Conservation (phyloP, 805 yeast genomes). For the Torulaspora delbrueckii region DNA sequence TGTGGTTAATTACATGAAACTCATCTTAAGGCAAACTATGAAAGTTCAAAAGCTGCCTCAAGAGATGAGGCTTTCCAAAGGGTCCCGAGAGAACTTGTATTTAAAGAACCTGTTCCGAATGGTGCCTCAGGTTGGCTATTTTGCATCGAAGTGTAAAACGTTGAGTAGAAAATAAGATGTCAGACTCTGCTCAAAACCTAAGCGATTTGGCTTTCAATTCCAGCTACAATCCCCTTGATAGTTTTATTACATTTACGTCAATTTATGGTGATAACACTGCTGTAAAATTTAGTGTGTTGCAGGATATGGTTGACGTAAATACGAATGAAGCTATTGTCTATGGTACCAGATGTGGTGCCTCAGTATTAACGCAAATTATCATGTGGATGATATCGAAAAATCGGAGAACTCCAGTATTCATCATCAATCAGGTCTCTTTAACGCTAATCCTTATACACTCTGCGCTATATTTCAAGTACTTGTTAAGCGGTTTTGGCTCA, state of each 20-base stretch:
- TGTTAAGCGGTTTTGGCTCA: constrained; percentile 49
- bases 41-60: not conserved
- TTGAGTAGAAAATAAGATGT: not conserved
- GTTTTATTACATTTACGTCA: constrained; percentile 40
- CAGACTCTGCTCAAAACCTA: constrained; percentile 1
- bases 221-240: constrained; percentile 25
- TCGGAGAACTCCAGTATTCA: constrained; percentile 62
- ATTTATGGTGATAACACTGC: constrained; percentile 37
- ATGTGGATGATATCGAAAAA: constrained; percentile 48
- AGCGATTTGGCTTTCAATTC: constrained; percentile 20
- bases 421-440: constrained; percentile 63
- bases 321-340: constrained; percentile 43
- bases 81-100: not conserved
- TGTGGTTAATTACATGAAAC: constrained; percentile 25
- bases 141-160: not conserved
- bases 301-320: constrained; percentile 34
- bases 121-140: not conserved
- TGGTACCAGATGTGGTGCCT: constrained; percentile 58
- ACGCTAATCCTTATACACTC: constrained; percentile 55
- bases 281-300: constrained; percentile 42
- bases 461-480: constrained; percentile 50
- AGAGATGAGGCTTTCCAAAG: not conserved
- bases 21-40: not conserved
- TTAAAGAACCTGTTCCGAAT: not conserved
- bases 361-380: constrained; percentile 42